phyloP scores from a whole-genome alignment of 2,329 filamentous ascomycete genomes.

The Acephala macrosclerotiorum region DNA sequence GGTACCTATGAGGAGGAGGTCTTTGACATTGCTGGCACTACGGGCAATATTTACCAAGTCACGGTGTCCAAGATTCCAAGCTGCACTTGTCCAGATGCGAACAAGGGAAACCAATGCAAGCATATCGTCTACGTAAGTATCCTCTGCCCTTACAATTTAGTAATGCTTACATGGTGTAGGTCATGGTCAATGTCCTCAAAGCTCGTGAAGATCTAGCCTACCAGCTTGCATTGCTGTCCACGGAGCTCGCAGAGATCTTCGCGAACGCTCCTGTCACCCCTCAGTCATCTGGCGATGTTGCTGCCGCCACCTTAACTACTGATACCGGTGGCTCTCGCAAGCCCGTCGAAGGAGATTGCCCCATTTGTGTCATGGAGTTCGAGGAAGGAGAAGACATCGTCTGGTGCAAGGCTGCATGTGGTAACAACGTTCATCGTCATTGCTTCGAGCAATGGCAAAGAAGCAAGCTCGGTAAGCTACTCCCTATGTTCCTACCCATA shows the following conservation, averaged over 20 bases:
- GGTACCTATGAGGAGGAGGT: constrained; percentile 53
- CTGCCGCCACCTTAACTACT: constrained; percentile 43
- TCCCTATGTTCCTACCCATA: background rate
- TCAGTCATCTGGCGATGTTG: constrained; percentile 42
- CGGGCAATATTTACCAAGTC: constrained; percentile 61
- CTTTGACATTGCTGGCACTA: constrained; percentile 64
- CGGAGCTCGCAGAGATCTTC: constrained; percentile 64
- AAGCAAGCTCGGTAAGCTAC: constrained; percentile 49
- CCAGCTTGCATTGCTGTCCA: constrained; percentile 65
- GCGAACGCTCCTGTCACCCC: constrained; percentile 57
- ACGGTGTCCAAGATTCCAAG: constrained; percentile 57
- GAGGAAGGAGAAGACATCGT: constrained; percentile 53
- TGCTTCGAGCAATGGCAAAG: constrained; percentile 63
- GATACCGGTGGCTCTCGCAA: constrained; percentile 59
- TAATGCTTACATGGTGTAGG: constrained; percentile 42
- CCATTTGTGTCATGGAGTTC: constrained; percentile 67
- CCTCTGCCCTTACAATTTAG: background rate
- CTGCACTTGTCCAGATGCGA: constrained; percentile 62
- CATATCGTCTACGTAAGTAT: constrained; percentile 62
- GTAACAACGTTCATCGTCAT: constrained; percentile 63
- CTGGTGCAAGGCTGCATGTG: constrained; percentile 67
- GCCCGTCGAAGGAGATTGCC: constrained; percentile 66
- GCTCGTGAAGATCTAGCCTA: constrained; percentile 62
- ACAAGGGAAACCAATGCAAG: constrained; percentile 67
- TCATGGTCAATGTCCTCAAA: constrained; percentile 64